Evolutionary conservation across 1,284 basidiomycete genomes (phyloP), one percentile per base, ranked within the genome.

Genomic region (Sanghuangporus baumii): DNA sequence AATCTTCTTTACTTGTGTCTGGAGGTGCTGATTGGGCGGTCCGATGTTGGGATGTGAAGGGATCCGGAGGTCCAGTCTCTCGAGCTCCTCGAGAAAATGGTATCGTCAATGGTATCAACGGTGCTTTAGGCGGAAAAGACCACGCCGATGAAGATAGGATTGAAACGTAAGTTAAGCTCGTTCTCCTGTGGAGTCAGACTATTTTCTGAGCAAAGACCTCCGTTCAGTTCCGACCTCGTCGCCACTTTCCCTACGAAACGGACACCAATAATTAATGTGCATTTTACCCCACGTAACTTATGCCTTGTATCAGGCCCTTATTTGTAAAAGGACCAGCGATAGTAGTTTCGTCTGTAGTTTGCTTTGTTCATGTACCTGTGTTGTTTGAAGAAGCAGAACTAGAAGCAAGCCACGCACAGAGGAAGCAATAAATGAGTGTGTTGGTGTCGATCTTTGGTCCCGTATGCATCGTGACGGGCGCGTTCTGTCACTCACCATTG

Each of bases 21-120:
- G 94, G 94, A 4, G 83, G 89, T 34, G 87, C 93, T 23, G 97
- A 99, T 73, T 94, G 93, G 82, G 97, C 94, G 0, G 95, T 98
- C 11, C 82, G 94, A 26, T 95, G 94, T 65, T 99, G 97, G 97
- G 97, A 99, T 74, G 90, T 98, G 34, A 92, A 93, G 72, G 77
- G 83, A 41, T 77, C 91, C 1, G 94, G 94, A 14, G 92, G 91
- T 0, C 72, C 78, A 20, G 79, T 78, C 6, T 38, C 43, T 40
- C 66, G 61, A 57, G 73, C 68, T 26, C 66, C 77, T 47, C 77
- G 78, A 52, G 85, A 86, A 69, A 85, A 84, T 71, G 86, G 83
- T 18, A 71, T 71, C 66, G 69, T 73, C 26, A 73, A 74, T 55
- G 72, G 71, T 52, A 18, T 67, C 62, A 60, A 72, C 68, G 71